Conservation (phyloP, 441 rosid genomes). For the Gossypium davidsonii region DNA sequence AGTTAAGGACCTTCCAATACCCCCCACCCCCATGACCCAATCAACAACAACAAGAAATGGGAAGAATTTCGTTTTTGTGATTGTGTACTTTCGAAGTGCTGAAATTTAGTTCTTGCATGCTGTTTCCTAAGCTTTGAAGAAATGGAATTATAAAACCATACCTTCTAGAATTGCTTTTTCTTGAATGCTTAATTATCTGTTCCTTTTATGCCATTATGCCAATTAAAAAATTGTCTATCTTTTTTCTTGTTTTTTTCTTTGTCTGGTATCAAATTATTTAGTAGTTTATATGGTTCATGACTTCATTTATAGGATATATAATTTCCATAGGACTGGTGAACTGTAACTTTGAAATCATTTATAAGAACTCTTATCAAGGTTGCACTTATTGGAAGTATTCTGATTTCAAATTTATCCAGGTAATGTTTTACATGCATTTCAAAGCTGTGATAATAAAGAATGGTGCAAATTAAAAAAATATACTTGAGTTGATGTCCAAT, state of each 20-base stretch:
- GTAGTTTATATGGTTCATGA: not conserved
- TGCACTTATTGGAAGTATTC: not conserved
- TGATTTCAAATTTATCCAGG: not conserved
- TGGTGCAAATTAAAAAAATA: too few relatives aligned
- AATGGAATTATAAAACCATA: not conserved
- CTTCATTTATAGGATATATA: not conserved
- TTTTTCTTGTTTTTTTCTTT: not conserved
- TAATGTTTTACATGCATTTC: not conserved
- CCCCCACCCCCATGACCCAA: not conserved
- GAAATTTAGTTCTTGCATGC: not conserved
- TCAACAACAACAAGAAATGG: not conserved
- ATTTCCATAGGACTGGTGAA: not conserved
- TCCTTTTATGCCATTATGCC: not conserved
- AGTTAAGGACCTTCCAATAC: not conserved
- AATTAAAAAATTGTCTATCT: not conserved
- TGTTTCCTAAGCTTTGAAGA: not conserved
- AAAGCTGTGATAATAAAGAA: not conserved
- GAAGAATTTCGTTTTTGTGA: not conserved
- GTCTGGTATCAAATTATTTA: not conserved
- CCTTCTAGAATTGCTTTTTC: not conserved
- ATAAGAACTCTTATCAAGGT: not conserved
- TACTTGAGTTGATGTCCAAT: too few relatives aligned
- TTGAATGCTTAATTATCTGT: not conserved
- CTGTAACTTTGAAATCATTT: not conserved
- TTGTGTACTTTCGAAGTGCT: not conserved